Conservation (phyloP, 169 alveolate genomes). For the Plasmodium sp. region DNA sequence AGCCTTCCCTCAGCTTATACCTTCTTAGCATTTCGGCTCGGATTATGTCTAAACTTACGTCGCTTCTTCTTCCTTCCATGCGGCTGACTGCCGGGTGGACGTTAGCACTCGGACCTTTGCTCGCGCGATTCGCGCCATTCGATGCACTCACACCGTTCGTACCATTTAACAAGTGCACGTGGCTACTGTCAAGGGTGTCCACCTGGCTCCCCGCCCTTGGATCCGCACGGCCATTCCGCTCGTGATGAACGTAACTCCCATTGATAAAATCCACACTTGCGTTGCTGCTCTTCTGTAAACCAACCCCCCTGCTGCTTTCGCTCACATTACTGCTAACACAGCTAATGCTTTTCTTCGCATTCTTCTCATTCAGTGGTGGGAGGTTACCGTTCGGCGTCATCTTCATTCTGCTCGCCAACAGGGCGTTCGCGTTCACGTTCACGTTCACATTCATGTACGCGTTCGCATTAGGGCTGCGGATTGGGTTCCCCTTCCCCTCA, state of each 20-base stretch:
- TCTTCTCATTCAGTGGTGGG: not conserved
- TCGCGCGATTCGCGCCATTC: not conserved
- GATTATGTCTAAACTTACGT: not conserved
- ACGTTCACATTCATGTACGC: not conserved
- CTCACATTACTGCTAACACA: not conserved
- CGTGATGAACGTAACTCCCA: not conserved
- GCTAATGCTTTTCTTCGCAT: not conserved
- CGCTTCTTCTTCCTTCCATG: not conserved
- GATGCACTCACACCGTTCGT: not conserved
- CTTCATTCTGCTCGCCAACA: not conserved
- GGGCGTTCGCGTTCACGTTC: not conserved
- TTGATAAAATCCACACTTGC: not conserved
- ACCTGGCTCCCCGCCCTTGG: not conserved
- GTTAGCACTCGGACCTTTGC: not conserved
- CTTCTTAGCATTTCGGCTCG: not conserved
- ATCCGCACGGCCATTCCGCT: not conserved
- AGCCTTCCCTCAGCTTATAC: not conserved
- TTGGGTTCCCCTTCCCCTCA: not conserved
- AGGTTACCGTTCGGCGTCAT: not conserved
- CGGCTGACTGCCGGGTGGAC: not conserved
- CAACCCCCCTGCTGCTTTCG: not conserved
- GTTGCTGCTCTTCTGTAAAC: not conserved
- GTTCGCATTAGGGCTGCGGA: not conserved
- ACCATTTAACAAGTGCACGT: not conserved
- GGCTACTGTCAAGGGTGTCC: not conserved